Percentiles rank a stretch among this genome's conserved stretches.
Conservation (phyloP, 768 basidiomycete genomes). For the Russula dissimulans region DNA sequence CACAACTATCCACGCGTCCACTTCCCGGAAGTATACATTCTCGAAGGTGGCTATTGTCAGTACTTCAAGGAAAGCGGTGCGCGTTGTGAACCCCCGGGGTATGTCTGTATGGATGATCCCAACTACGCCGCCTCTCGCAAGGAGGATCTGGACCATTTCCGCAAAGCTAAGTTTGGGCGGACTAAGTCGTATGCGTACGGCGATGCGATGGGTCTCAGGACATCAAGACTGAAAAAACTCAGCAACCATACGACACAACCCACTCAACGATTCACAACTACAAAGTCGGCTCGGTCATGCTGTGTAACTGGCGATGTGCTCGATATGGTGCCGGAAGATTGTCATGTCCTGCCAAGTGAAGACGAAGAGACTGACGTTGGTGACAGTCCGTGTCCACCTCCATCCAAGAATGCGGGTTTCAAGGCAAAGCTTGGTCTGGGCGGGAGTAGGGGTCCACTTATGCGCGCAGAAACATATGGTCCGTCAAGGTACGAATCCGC, state of each 20-base stretch:
- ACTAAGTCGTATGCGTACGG: constrained; percentile 91
- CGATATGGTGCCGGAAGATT: constrained; percentile 60
- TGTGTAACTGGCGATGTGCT: constrained; percentile 43
- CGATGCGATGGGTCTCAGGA: constrained; percentile 40
- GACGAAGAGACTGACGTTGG: constrained; percentile 74
- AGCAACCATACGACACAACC: constrained; percentile 45
- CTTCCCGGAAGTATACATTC: constrained; percentile 94
- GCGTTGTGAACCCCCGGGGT: constrained; percentile 73
- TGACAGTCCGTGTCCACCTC: constrained; percentile 83
- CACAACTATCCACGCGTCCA: constrained; percentile 86
- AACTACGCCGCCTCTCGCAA: constrained; percentile 68
- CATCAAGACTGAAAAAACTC: constrained; percentile 44
- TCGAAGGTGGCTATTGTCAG: constrained; percentile 91
- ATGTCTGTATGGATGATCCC: constrained; percentile 95
- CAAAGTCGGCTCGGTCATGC: constrained; percentile 56
- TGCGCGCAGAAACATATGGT: no score
- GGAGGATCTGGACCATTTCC: constrained; percentile 87
- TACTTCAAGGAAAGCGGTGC: constrained; percentile 64
- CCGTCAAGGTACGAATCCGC: no score
- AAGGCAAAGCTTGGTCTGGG: constrained; percentile 43
- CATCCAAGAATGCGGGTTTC: constrained; percentile 45
- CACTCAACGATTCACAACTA: constrained; percentile 53
- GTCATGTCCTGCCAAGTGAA: constrained; percentile 50
- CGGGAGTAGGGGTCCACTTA: constrained; percentile 24
- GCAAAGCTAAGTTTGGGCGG: constrained; percentile 78